Conservation (phyloP, 441 rosid genomes). For the Melastoma candidum region DNA sequence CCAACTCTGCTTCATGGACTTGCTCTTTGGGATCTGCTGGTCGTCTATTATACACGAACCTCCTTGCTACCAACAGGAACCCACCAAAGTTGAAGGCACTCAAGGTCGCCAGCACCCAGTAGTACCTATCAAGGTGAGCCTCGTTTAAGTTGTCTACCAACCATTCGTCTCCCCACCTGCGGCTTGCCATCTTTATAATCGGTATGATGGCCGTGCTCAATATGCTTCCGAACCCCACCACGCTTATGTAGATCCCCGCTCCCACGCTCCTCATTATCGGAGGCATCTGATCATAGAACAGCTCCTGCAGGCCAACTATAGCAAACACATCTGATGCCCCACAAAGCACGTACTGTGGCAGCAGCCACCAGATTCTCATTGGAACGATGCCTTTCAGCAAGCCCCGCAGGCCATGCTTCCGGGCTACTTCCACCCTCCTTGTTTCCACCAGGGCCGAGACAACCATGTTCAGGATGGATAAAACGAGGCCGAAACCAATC, state of each 20-base stretch:
- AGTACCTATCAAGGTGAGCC: constrained; percentile 50
- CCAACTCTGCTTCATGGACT: not conserved
- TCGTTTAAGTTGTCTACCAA: constrained; percentile 53
- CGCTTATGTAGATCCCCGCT: constrained; percentile 54
- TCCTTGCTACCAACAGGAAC: constrained; percentile 40
- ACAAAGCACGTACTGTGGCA: constrained; percentile 57
- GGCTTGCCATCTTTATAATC: constrained; percentile 33
- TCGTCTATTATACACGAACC: constrained; percentile 44
- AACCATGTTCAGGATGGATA: constrained; percentile 40
- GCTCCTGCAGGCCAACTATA: constrained; percentile 61
- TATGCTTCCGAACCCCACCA: constrained; percentile 70
- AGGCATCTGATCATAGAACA: constrained; percentile 85
- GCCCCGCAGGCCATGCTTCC: constrained; percentile 36
- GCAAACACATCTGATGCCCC: constrained; percentile 55
- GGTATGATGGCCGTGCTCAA: constrained; percentile 44
- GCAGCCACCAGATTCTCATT: constrained; percentile 63
- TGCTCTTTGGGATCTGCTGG: constrained; percentile 21
- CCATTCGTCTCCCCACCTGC: constrained; percentile 36
- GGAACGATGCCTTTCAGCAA: constrained; percentile 43
- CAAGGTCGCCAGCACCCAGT: constrained; percentile 57
- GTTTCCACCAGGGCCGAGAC: constrained; percentile 55
- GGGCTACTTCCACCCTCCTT: constrained; percentile 41
- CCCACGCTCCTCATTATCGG: constrained; percentile 69
- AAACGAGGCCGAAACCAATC: constrained; percentile 55
- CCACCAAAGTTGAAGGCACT: constrained; percentile 46